A percentile compares a stretch with the other conserved stretches of the same genome.
These are phyloP conservation scores for Xylariaceae sp. DNA, from an alignment of 2,329 filamentous ascomycete species.

Conservation along the genomic window DNA sequence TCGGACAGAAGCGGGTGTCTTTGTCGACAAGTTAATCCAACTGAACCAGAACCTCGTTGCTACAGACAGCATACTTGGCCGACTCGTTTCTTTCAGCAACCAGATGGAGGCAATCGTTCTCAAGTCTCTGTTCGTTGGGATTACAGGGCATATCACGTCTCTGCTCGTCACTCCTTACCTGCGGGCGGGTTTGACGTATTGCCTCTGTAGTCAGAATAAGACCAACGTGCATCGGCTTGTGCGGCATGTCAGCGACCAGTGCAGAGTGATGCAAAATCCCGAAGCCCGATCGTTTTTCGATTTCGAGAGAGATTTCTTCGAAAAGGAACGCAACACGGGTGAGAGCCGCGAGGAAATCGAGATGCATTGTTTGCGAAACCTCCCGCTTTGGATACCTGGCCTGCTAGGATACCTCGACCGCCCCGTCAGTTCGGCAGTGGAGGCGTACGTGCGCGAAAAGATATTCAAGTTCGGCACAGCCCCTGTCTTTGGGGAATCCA, in stretches of 20 bases:
- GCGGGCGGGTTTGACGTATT: conserved; percentile 51
- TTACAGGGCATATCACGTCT: conserved; percentile 46
- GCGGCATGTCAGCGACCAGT: conserved; percentile 41
- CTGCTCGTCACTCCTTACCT: conserved; percentile 52
- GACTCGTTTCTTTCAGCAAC: conserved; percentile 49
- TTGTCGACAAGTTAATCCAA: conserved; percentile 60
- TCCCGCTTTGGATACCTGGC: conserved; percentile 48
- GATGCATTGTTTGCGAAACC: conserved; percentile 29
- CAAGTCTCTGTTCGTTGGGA: conserved; percentile 47
- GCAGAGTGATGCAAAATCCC: conserved; percentile 39
- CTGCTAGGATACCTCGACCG: conserved; percentile 45
- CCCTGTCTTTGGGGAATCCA: conserved; percentile 29
- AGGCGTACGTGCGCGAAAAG: conserved; percentile 40
- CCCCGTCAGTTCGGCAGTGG: conserved; percentile 38
- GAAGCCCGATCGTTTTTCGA: conserved; percentile 48
- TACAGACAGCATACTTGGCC: conserved; percentile 52
- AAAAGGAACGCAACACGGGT: conserved; percentile 30
- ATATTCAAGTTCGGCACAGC: conserved; percentile 37
- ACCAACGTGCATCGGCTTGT: conserved; percentile 38
- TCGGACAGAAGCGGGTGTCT: conserved; percentile 41
- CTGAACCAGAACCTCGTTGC: conserved; percentile 52
- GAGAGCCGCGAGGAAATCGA: conserved; percentile 28
- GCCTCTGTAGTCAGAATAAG: conserved; percentile 37
- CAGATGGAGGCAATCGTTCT: conserved; percentile 49
- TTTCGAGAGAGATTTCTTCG: conserved; percentile 37